Evolutionary conservation across 2,329 filamentous ascomycete species (phyloP), one percentile per base, ranked within the genome.

Genomic region (Sclerotinia spermophila): DNA sequence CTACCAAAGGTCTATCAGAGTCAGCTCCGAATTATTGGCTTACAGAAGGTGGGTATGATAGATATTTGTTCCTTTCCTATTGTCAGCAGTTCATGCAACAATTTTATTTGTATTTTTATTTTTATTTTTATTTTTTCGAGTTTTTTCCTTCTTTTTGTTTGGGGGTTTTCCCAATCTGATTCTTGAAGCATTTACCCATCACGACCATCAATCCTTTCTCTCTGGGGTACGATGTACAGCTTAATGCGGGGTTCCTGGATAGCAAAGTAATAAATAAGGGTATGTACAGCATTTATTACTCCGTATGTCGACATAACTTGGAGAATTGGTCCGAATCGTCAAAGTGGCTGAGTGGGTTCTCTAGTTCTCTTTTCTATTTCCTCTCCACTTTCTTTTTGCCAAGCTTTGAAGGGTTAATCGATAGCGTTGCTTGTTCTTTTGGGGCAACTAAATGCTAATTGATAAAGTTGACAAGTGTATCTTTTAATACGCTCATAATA

Each of bases 171-270:
- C 35, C 15, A 38, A 27, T 11, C 15, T 2, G 24, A 27, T 27
- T 27, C 35, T 42, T 6, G n/a, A n/a, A 35, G 15, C 40, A 62
- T 21, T 48, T 35, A 48, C 24, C 21, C 30, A 45, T 44, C 58
- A 33, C n/a, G 8, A 15, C 60, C 42, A 38, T 42, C 60, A 27
- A 38, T 42, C 33, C 42, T 10, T 48, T 51, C 44, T 27, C 61
- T 65, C 61, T 60, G 58, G 58, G 58, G 58, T 60, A 15, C 58
- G 58, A 35, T 35, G 58, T 60, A 15, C 58, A 59, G 56, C 56
- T 40, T 35, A 65, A 17, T 53, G 61, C 61, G 61, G 61, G 61
- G 62, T 66, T 30, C 33, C 33, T 24, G 24, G 35, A 15, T 51
- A 51, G 17, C 33, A 11, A 45, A 21, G 21, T 53, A 27, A 27